Conservation (phyloP, 257 asterid species). For the Sherardia arvensis region DNA sequence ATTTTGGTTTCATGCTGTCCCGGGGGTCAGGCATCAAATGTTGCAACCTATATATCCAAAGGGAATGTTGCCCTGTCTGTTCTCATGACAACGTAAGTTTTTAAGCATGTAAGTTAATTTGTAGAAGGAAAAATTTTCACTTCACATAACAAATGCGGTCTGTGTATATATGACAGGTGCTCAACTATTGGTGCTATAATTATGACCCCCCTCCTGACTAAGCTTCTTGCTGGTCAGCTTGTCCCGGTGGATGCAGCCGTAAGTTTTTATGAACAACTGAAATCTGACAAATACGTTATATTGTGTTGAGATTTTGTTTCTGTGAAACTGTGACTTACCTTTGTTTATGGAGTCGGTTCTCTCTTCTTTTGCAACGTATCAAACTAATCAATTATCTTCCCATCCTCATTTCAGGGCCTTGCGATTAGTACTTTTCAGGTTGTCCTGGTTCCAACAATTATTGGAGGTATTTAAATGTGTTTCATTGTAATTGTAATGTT, state of each 20-base stretch:
- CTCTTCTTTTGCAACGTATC: neutral
- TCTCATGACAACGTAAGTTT: slow-evolving; percentile 95
- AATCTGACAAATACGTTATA: neutral
- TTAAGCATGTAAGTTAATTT: neutral
- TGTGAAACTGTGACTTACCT: neutral
- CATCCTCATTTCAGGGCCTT: slow-evolving; percentile 57
- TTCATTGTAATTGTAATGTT: neutral
- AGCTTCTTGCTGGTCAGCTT: slow-evolving; percentile 93
- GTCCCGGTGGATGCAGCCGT: slow-evolving; percentile 99
- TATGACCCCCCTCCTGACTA: slow-evolving; percentile 91
- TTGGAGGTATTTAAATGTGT: slow-evolving; percentile 62
- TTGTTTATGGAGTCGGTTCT: neutral
- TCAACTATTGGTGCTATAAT: slow-evolving; percentile 93
- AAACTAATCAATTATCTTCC: neutral
- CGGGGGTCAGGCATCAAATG: slow-evolving; percentile 98
- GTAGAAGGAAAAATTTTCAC: neutral
- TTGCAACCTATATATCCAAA: slow-evolving; percentile 88
- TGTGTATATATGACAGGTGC: slow-evolving; percentile 50
- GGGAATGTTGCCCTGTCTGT: slow-evolving; percentile 98
- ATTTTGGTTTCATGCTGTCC: slow-evolving; percentile 98
- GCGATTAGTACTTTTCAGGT: slow-evolving; percentile 95
- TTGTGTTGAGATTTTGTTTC: neutral
- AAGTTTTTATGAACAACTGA: slow-evolving; percentile 25
- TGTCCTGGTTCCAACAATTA: slow-evolving; percentile 82
- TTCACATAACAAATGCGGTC: neutral